Evolutionary conservation across 2,329 filamentous ascomycete species (phyloP).

Genomic region (Sclerotinia sclerotiorum): DNA sequence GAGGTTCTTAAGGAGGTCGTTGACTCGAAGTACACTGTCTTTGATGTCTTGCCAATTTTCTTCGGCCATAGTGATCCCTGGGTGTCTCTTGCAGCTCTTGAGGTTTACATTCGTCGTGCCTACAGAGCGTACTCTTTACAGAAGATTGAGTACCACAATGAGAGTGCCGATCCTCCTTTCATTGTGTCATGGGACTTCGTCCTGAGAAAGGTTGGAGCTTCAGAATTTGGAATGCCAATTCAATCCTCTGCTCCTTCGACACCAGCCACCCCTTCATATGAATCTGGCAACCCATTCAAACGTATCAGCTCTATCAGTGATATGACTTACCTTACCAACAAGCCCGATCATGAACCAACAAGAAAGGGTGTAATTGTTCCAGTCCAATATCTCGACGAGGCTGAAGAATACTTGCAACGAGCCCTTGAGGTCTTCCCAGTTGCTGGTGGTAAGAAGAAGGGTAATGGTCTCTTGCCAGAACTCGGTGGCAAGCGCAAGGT

Average conservation of each 20-base stretch:
- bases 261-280: conserved; percentile 69
- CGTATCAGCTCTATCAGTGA: conserved; percentile 94
- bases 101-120: conserved; percentile 93
- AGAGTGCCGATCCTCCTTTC: conserved; percentile 69
- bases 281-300: conserved; percentile 65
- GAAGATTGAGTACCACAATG: conserved; percentile 81
- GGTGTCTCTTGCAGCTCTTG: conserved; percentile 89
- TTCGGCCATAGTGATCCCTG: conserved; percentile 92
- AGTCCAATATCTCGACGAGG: conserved; percentile 90
- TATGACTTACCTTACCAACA: conserved; percentile 81
- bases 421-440: conserved; percentile 80
- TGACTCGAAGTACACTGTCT: conserved; percentile 97
- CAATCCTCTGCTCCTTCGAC: conserved; percentile 80
- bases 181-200: conserved; percentile 93
- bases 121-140: conserved; percentile 95
- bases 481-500: conserved; percentile 71
- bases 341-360: conserved; percentile 71
- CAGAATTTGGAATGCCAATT: conserved; percentile 81
- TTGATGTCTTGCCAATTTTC: conserved; percentile 92
- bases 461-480: conserved; percentile 65
- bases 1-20: conserved; percentile 96
- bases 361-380: conserved; percentile 94
- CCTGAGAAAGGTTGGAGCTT: conserved; percentile 87
- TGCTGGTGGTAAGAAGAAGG: conserved; percentile 55
- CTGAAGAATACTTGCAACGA: conserved; percentile 79